These are phyloP conservation scores for Fusarium falciforme DNA, from an alignment of 2,329 filamentous ascomycete genomes.

Conservation along the genomic window DNA sequence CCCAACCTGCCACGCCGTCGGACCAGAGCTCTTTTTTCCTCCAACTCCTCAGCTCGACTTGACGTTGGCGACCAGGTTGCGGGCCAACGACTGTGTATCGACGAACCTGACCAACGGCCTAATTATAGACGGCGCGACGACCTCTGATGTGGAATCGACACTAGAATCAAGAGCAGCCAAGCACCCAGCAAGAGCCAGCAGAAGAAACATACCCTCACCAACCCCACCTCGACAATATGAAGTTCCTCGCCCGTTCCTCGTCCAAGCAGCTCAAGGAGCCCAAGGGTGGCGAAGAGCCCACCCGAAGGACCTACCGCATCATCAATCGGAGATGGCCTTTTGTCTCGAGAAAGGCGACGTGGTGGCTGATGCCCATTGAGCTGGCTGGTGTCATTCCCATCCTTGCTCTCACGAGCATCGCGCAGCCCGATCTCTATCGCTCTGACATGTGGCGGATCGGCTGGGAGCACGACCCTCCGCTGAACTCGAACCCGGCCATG, in stretches of 20 bases:
- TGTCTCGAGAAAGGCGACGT: conserved; percentile 63
- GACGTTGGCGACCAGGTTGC: conserved; percentile 13
- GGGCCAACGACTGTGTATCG: conserved; percentile 19
- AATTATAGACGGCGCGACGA: conserved; percentile 1
- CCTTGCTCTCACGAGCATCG: conserved; percentile 78
- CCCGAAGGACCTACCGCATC: conserved; percentile 59
- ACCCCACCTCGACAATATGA: conserved; percentile 34
- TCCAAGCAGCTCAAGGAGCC: conserved; percentile 21
- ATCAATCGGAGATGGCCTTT: conserved; percentile 70
- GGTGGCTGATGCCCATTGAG: conserved; percentile 74
- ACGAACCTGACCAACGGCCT: conserved; percentile 12
- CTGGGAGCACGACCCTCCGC: conserved; percentile 66
- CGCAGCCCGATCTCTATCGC: conserved; percentile 78
- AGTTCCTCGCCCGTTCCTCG: conserved; percentile 17
- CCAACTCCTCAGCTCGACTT: conserved; percentile 12
- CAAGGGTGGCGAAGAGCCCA: conserved; percentile 26
- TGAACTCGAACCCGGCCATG: conserved; percentile 79
- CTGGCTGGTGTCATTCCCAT: conserved; percentile 72
- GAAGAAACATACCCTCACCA: not conserved
- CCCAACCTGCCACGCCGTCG: conserved; percentile 27
- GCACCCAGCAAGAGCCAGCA: conserved; percentile 1
- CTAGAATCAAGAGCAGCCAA: conserved; percentile 35
- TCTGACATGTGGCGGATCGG: conserved; percentile 80
- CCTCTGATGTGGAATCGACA: conserved; percentile 31
- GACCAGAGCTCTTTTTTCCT: conserved; percentile 10